Percentiles rank a stretch among this genome's conserved stretches.
Conservation (phyloP, 208 protist genomes). For the Acanthamoeba sp. region DNA sequence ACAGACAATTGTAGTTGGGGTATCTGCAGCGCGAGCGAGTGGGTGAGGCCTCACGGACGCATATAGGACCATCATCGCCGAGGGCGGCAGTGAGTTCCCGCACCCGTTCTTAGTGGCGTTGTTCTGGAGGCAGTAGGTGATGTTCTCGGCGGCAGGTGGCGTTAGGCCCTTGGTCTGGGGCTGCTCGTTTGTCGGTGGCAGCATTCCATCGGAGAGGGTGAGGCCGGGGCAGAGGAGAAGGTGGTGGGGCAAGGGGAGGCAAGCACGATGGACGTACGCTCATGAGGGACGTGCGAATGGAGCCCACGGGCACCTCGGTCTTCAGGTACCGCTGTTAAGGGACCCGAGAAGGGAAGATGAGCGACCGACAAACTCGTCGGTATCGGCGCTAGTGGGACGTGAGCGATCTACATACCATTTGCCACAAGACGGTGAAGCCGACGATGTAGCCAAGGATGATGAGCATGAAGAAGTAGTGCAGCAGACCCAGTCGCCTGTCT, state of each 20-base stretch:
- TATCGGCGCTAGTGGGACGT: not conserved
- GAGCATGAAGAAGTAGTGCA: conserved; percentile 73
- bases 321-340: conserved; percentile 52
- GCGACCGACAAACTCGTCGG: not conserved
- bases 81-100: not conserved
- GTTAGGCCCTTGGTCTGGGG: conserved; percentile 38
- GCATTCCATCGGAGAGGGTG: no score
- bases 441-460: conserved; percentile 72
- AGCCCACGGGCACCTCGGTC: conserved; percentile 11
- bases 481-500: conserved; percentile 68
- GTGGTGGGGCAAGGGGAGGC: not conserved
- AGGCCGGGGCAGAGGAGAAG: no score
- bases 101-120: not conserved
- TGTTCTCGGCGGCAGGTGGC: not conserved
- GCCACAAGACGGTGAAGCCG: conserved; percentile 63
- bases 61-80: not conserved
- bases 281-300: conserved; percentile 66
- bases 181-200: not conserved
- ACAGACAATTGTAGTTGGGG: conserved; percentile 46
- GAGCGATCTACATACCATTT: not conserved
- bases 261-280: not conserved
- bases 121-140: conserved; percentile 65
- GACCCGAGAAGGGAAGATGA: not conserved
- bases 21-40: not conserved
- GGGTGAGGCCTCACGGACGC: not conserved